These are phyloP conservation scores for Albifimbria verrucaria DNA, from an alignment of 2,329 filamentous ascomycete species.

Conservation along the genomic window DNA sequence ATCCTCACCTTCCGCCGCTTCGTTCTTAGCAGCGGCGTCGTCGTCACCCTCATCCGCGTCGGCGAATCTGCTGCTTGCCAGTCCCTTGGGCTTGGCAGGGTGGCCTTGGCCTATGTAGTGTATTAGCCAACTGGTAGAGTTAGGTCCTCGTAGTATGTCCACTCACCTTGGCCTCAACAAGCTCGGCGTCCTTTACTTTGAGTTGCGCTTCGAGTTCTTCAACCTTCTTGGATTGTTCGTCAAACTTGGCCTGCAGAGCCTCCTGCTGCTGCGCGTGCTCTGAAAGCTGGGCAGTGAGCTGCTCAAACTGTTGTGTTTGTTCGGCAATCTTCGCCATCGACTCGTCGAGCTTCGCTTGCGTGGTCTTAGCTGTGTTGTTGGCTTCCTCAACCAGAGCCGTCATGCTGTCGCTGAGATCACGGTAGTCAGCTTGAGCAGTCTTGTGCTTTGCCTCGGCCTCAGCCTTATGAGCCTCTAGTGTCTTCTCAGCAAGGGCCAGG, in stretches of 20 bases:
- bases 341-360: conserved; percentile 47
- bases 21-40: conserved; percentile 30
- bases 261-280: too few species aligned
- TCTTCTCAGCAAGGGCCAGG: conserved; percentile 46
- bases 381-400: conserved; percentile 59
- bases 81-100: conserved; percentile 44
- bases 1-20: conserved; percentile 55
- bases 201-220: conserved; percentile 52
- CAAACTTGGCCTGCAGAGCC: conserved; percentile 30
- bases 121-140: too few species aligned
- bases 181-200: conserved; percentile 62
- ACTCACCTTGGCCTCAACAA: conserved; percentile 58
- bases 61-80: conserved; percentile 54
- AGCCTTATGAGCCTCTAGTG: conserved; percentile 49
- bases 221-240: conserved; percentile 45
- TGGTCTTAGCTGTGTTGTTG: conserved; percentile 48
- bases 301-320: conserved; percentile 43
- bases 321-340: conserved; percentile 43
- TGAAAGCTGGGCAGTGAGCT: conserved; percentile 52
- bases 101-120: conserved; percentile 39
- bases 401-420: conserved; percentile 62
- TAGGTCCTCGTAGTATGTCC: neutral
- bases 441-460: conserved; percentile 50
- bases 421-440: conserved; percentile 57
- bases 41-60: conserved; percentile 33